A percentile compares a stretch with the other conserved stretches of the same genome.
These are phyloP conservation scores for Daldinia sp. DNA, from an alignment of 2,329 filamentous ascomycete genomes.

Conservation along the genomic window DNA sequence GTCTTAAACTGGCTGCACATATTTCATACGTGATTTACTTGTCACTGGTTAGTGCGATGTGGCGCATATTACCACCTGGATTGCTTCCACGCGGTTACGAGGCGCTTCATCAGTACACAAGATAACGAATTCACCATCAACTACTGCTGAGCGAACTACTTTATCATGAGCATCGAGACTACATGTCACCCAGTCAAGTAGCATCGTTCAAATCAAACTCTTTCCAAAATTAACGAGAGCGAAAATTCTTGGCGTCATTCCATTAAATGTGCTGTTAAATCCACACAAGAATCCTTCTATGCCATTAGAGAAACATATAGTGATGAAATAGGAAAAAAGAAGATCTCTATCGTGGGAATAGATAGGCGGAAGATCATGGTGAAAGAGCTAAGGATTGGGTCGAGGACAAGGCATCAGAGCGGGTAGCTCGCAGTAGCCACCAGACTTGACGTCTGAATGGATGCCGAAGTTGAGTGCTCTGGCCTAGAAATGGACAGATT, in stretches of 20 bases:
- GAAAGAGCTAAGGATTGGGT: background rate
- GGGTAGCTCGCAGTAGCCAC: background rate
- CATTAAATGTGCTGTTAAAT: slow-evolving; percentile 20
- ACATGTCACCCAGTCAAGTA: background rate
- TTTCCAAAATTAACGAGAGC: slow-evolving; percentile 29
- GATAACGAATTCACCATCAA: background rate
- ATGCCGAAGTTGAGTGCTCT: background rate
- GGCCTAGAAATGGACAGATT: background rate
- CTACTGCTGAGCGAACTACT: background rate
- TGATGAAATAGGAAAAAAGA: slow-evolving; percentile 16
- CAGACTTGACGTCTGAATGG: background rate
- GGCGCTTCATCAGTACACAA: too few species aligned
- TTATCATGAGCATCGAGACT: background rate
- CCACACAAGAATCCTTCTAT: slow-evolving; percentile 22
- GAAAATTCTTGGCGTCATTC: slow-evolving; percentile 11
- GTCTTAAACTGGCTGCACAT: background rate
- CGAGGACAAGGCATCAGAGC: background rate
- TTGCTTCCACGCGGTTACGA: background rate
- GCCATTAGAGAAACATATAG: slow-evolving; percentile 20
- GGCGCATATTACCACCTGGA: background rate
- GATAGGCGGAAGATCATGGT: background rate
- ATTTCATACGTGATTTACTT: background rate
- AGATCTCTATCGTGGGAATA: slow-evolving; percentile 1
- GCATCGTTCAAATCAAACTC: slow-evolving; percentile 6
- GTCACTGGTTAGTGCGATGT: background rate